Conservation (phyloP, 306 rosid genomes). For the Pterocarpus santalinus region DNA sequence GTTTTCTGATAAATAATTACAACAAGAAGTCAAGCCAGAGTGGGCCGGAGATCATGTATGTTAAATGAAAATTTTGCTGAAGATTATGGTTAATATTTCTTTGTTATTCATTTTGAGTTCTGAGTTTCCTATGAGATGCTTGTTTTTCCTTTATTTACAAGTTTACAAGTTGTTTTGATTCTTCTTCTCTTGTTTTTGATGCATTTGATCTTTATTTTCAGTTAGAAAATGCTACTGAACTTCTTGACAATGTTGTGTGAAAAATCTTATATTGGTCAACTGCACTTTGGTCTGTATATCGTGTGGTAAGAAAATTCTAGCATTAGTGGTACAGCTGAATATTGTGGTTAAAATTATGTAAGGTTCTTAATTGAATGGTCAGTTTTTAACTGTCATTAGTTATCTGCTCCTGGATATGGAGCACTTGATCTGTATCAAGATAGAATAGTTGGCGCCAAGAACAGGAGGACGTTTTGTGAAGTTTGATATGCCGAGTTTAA, state of each 20-base stretch:
- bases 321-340: neutral
- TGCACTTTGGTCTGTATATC: constrained; percentile 27
- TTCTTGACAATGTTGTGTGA: constrained; percentile 1
- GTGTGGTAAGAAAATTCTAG: constrained; percentile 18
- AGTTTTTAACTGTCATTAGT: constrained; percentile 19
- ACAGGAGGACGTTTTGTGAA: neutral
- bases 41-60: constrained; percentile 79
- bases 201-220: constrained; percentile 23
- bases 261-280: neutral
- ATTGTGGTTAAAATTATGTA: constrained; percentile 2
- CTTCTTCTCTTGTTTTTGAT: neutral
- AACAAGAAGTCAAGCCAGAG: constrained; percentile 56
- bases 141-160: constrained; percentile 15
- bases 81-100: constrained; percentile 17
- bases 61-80: constrained; percentile 32
- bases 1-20: constrained; percentile 75
- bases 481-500: neutral
- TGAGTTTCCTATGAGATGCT: neutral
- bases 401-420: constrained; percentile 19
- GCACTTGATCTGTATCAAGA: neutral
- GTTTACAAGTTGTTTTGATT: neutral
- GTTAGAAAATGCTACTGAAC: constrained; percentile 21
- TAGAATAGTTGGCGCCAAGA: constrained; percentile 26
- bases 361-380: neutral
- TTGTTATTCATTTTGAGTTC: constrained; percentile 8